Base-by-base conservation (phyloP, 805 yeast species). In the Wickerhamomyces kurtzmanii region DNA sequence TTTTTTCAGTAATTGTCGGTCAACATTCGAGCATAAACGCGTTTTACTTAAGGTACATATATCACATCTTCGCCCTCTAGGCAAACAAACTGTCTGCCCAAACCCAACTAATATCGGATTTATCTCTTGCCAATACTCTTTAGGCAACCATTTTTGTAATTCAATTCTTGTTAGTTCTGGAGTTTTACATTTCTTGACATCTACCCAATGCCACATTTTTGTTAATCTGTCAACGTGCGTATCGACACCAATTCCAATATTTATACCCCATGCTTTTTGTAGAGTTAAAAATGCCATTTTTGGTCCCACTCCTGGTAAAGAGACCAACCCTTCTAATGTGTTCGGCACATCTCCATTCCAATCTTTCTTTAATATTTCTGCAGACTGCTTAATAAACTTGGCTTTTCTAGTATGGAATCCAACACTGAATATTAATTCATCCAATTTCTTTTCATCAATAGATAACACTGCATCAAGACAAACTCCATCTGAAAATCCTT, bases 251-350 rank as follows among this genome's bases (percentile, higher is more conserved):
- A 87, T 83, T 0, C 96, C 96, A 10, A 62, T 57, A 29, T 65
- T 75, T 33, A 76, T 58, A 23, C 63, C 58, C 96, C 96, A 86
- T 0, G 91, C 94, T 22, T 72, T 68, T 43, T 85, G 94, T 33
- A 85, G 57, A 2, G 87, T 63, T 22, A 87, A 54, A 47, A 70
- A 80, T 0, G 93, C 94, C 97, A 87, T 87, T 49, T 87, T 87
- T 7, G 95, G 95, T 0, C 97, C 97, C 3, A 87, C 94, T 1
- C 97, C 97, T 0, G 96, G 96, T 18, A 87, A 56, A 0, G 67
- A 51, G 5, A 69, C 62, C 28, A 87, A 62, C 1, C 77, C 87
- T 6, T 67, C 73, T 7, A 81, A 63, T 3, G 76, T 65, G 33
- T 65, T 53, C 0, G 97, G 97, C 4, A 89, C 65, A 38, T 86